phyloP scores from a whole-genome alignment of 176 grass and related monocot species.

The Bonia amplexicaulis region DNA sequence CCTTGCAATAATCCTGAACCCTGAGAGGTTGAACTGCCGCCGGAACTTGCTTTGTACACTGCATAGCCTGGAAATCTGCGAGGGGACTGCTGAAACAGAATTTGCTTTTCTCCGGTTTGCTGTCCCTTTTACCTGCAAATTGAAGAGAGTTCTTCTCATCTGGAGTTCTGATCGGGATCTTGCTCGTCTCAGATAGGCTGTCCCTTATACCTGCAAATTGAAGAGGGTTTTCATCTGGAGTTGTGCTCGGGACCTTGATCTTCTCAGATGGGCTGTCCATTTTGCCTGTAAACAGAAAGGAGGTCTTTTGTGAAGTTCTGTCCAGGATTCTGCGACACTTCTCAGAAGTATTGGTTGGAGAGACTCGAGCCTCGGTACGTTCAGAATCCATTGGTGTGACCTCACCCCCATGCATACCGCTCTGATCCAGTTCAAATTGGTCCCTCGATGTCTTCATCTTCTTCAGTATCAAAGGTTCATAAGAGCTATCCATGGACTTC shows the following conservation, averaged over 20 bases:
- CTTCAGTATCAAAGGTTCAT: conserved; percentile 63
- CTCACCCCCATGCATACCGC: conserved; percentile 10
- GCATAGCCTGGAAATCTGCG: conserved; percentile 20
- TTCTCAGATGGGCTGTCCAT: conserved; percentile 13
- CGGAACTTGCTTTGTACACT: conserved; percentile 19
- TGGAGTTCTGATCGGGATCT: not conserved
- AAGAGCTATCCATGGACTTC: conserved; percentile 64
- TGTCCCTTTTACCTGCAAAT: not conserved
- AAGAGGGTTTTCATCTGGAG: conserved; percentile 22
- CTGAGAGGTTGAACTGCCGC: conserved; percentile 20
- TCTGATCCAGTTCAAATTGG: conserved; percentile 38
- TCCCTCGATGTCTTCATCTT: conserved; percentile 37
- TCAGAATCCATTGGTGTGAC: conserved; percentile 32
- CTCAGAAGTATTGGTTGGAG: conserved; percentile 34
- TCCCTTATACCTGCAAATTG: not conserved
- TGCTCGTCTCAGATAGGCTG: conserved; percentile 5
- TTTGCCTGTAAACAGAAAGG: conserved; percentile 16
- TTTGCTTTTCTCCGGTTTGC: conserved; percentile 27
- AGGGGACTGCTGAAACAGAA: conserved; percentile 23
- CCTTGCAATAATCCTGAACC: conserved; percentile 32
- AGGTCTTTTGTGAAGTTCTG: conserved; percentile 16
- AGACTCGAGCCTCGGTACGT: conserved; percentile 18
- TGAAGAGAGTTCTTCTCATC: not conserved
- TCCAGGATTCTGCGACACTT: conserved; percentile 25
- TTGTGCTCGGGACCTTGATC: conserved; percentile 25